Percentiles rank a stretch among this genome's conserved stretches.
Conservation (phyloP, 306 rosid genomes). For the Corylus heterophylla region DNA sequence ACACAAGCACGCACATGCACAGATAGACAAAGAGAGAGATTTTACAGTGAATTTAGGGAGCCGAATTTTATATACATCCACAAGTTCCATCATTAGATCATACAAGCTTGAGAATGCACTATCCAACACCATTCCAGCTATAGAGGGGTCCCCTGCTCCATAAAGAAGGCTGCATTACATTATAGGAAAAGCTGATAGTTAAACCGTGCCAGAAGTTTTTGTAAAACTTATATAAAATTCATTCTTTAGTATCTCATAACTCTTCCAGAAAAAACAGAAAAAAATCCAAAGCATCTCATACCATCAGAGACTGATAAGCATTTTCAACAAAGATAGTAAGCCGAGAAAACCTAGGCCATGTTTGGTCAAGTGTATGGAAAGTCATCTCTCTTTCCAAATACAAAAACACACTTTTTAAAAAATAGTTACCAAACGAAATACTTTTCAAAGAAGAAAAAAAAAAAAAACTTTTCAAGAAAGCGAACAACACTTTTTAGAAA, state of each 20-base stretch:
- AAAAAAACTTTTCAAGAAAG: no score
- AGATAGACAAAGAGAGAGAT: constrained; percentile 23
- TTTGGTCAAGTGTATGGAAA: no score
- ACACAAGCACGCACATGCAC: neutral
- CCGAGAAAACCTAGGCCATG: neutral
- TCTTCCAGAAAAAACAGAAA: neutral
- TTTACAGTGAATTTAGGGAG: constrained; percentile 95
- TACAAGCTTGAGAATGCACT: constrained; percentile 97
- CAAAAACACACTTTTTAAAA: no score
- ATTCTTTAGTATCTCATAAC: neutral
- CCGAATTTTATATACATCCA: constrained; percentile 90
- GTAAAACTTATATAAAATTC: constrained; percentile 8
- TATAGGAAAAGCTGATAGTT: constrained; percentile 19
- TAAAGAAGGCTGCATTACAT: constrained; percentile 77
- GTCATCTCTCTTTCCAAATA: no score
- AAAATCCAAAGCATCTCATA: constrained; percentile 3
- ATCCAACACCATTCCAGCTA: constrained; percentile 97
- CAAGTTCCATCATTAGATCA: constrained; percentile 89
- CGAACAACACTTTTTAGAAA: no score
- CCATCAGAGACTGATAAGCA: neutral
- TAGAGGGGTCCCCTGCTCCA: constrained; percentile 97
- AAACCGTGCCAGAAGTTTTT: constrained; percentile 12
- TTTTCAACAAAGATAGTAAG: neutral
- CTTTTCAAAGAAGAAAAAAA: no score
- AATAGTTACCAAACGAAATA: no score